Percentiles rank a stretch among this genome's conserved stretches.
phyloP scores from a whole-genome alignment of 163 green algal genomes.

The Volvox carteri region DNA sequence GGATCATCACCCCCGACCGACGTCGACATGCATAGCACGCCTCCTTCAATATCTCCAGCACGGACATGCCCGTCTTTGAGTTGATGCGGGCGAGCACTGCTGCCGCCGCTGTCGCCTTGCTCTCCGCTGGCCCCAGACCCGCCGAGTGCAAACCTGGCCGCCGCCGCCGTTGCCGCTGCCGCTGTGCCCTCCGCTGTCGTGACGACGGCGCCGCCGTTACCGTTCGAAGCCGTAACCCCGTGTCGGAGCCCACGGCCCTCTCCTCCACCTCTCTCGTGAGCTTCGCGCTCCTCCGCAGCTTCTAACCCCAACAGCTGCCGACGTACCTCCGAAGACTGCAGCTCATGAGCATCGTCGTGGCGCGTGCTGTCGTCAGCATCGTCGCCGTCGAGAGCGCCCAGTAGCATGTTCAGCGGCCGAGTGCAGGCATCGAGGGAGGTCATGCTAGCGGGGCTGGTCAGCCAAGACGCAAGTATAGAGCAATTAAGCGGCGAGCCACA shows the following conservation, averaged over 20 bases:
- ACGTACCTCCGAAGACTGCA: neutral
- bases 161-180: neutral
- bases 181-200: neutral
- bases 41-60: no score
- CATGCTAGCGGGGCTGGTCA: slow-evolving; percentile 31
- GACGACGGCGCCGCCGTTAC: neutral
- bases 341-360: neutral
- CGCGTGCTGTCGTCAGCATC: neutral
- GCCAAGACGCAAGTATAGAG: slow-evolving; percentile 40
- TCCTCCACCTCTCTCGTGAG: no score
- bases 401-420: neutral
- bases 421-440: neutral
- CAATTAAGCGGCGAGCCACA: slow-evolving; percentile 5
- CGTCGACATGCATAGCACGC: no score
- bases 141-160: neutral
- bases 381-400: neutral
- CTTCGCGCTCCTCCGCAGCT: no score
- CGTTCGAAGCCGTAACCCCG: neutral
- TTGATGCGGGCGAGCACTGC: no score
- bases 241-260: neutral
- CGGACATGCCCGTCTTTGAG: no score
- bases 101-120: no score
- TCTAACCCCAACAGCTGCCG: no score
- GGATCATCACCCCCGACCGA: no score
- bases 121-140: no score